A percentile compares a stretch with the other conserved stretches of the same genome.
These are phyloP conservation scores for Yamadazyma sp. DNA, from an alignment of 1,139 yeast species.

Conservation along the genomic window DNA sequence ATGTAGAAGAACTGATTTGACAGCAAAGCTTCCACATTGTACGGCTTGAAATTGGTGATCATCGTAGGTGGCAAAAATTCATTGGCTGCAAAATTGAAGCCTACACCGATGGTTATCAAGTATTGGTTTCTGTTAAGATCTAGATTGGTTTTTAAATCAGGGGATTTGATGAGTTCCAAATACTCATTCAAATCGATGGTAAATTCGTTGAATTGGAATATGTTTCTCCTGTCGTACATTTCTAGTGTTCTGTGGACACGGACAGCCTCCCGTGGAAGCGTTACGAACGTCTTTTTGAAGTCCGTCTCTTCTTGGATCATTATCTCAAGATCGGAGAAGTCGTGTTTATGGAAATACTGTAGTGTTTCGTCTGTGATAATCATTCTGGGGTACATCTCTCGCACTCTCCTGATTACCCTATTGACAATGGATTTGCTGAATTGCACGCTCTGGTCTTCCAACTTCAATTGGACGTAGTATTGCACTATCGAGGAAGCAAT, in stretches of 20 bases:
- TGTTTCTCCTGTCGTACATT: slow-evolving; percentile 13
- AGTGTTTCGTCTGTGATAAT: background rate
- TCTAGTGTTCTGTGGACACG: slow-evolving; percentile 15
- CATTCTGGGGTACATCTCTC: slow-evolving; percentile 6
- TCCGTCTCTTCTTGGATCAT: slow-evolving; percentile 1
- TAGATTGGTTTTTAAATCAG: slow-evolving; percentile 1
- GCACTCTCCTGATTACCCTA: background rate
- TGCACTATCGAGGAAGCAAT: slow-evolving; percentile 7
- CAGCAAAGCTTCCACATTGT: background rate
- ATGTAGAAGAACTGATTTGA: background rate
- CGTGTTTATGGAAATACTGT: background rate
- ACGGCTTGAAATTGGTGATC: slow-evolving; percentile 12
- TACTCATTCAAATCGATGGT: slow-evolving; percentile 19
- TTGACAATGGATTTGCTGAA: background rate
- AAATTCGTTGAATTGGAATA: slow-evolving; percentile 21
- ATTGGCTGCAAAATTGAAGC: slow-evolving; percentile 20
- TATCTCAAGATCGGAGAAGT: slow-evolving; percentile 6
- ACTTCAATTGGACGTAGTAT: slow-evolving; percentile 7
- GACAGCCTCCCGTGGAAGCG: slow-evolving; percentile 16
- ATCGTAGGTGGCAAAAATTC: slow-evolving; percentile 20
- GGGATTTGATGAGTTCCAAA: slow-evolving; percentile 8
- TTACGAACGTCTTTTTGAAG: slow-evolving; percentile 5
- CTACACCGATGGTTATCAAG: slow-evolving; percentile 18
- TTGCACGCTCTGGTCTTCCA: background rate
- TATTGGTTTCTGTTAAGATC: background rate